Base-by-base conservation (phyloP, 495 filamentous ascomycete genomes). In the Lasiosphaeris hirsuta region DNA sequence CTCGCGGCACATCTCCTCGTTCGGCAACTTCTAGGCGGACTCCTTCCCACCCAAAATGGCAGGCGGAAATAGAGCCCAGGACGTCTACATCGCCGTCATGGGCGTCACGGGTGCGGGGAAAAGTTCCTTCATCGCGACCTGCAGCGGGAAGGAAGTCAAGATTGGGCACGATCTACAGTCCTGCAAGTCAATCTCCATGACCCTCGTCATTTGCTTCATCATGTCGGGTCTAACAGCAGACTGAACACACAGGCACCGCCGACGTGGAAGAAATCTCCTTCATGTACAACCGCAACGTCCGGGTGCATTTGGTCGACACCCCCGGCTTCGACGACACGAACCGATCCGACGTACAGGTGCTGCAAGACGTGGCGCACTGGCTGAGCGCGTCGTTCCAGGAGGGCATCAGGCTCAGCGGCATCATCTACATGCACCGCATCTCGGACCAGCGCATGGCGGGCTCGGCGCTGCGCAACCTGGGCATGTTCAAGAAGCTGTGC, bases 351-450 rank as follows among this genome's bases (percentile, higher is more conserved):
- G 56, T 54, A 1, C 67, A 78, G 30, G 62, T 81, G 7, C 60
- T 82, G 23, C 39, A 61, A 38, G 67, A 77, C 34, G 72, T 81
- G 9, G 65, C 74, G 15, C 36, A 41, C 4, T 52, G 62, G 41
- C 53, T 80, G 0, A 41, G 54, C 1, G 42, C 8, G 0, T 30
- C 57, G 11, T 63, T 54, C 14, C 18, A 42, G 13, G 35, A 57
- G 1, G 13, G 49, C 0, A 47, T 61, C 15, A 30, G 23, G 4
- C 42, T 67, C 0, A 35, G 44, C n/a, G 72, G 73, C 11, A 75
- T 77, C 41, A 64, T 78, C n/a, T 77, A 80, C 58, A 59, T 81
- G 0, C 79, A 82, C 52, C 60, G 65, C 1, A 83, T 81, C 51
- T 63, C 57, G 4, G 70, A 80, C 15, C 39, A 41, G 0, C 60